Evolutionary conservation across 257 asterid genomes (phyloP), one percentile per base, ranked within the genome.

Genomic region (Solanum arcanum): DNA sequence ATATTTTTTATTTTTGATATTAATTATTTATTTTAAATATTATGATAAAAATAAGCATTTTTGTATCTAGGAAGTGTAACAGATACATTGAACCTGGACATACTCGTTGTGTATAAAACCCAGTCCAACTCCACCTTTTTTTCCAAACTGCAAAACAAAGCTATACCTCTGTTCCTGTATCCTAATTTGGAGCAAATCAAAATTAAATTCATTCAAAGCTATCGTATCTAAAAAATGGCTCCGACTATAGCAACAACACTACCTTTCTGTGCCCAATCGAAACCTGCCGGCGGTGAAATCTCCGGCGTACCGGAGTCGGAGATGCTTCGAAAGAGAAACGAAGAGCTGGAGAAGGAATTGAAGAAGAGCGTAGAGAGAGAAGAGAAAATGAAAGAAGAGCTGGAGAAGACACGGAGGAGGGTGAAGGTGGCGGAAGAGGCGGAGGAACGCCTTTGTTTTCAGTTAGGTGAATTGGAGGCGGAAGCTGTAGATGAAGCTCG

Each of bases 361-460:
- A 90, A 49, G 90, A 89, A 66, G 62, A 94, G 95, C 68, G 37
- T 84, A 39, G 95, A 90, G 87, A 92, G 98, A 47, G 98, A 94
- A 84, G 96, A 90, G 90, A 90, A 37, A 29, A 88, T 89, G 96
- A 91, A 76, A 90, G 83, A 77, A 84, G 96, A 95, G 59, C 20
- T 94, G 83, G 86, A 44, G 47, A 88, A 91, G 13, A 82, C 87
- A n/a, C 35, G 88, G 90, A 87, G 60, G 88, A 91, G 98, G 89
- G 85, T 95, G 91, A 91, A 91, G 49, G 96, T 94, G 88, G 97
- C 96, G 86, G 98, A 95, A 87, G 98, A 95, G 86, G 98, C 81
- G 49, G 81, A 74, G 31, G 81, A 74, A 21, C 52, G 81, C 16
- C 81, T 74, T 37, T 74, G 81, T 37, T 74, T 13, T 74, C 81